phyloP scores from a whole-genome alignment of 2,329 filamentous ascomycete genomes.

The Colletotrichum sidae region DNA sequence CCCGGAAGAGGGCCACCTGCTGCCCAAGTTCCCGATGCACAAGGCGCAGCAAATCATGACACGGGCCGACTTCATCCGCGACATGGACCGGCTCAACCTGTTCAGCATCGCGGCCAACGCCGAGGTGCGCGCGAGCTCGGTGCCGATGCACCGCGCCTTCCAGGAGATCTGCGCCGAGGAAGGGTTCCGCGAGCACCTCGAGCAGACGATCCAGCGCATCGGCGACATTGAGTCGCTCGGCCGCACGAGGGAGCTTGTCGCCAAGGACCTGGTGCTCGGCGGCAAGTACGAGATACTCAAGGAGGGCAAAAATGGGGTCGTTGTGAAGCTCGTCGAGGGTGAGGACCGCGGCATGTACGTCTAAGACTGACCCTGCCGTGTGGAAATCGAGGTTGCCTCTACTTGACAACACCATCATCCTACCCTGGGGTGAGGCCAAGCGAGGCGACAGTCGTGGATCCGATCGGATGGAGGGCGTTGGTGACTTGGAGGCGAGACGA shows the following conservation, averaged over 20 bases:
- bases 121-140: constrained; percentile 90
- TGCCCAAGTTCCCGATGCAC: constrained; percentile 69
- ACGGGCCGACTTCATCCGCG: constrained; percentile 90
- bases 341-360: constrained; percentile 44
- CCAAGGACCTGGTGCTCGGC: constrained; percentile 91
- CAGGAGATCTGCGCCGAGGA: constrained; percentile 79
- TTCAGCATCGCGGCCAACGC: constrained; percentile 93
- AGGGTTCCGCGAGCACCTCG: constrained; percentile 65
- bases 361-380: background rate
- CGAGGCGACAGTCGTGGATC: background rate
- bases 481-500: background rate
- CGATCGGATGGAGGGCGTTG: background rate
- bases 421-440: background rate
- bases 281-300: constrained; percentile 79
- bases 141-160: constrained; percentile 96
- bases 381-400: no score
- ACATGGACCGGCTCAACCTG: constrained; percentile 92
- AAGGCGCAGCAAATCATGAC: constrained; percentile 94
- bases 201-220: constrained; percentile 74
- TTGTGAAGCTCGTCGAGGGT: constrained; percentile 57
- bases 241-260: constrained; percentile 91
- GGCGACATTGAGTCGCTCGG: constrained; percentile 93
- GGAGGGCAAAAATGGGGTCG: constrained; percentile 51
- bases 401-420: no score
- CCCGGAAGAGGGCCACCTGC: constrained; percentile 31